Base-by-base conservation (phyloP, 2,329 filamentous ascomycete genomes). In the Aspergillus caelatus region DNA sequence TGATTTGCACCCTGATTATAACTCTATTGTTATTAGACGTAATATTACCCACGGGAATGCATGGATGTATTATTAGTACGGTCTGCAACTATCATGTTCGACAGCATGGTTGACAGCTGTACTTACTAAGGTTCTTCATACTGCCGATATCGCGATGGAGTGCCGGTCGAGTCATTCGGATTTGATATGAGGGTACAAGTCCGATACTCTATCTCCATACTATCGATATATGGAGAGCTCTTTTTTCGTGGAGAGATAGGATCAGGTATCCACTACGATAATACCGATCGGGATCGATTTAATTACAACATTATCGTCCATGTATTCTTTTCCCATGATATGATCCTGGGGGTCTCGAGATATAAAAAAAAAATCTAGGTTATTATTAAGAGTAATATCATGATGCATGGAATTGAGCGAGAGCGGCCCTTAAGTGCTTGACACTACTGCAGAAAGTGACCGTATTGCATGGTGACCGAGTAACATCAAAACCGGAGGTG, bases 61-160 rank as follows among this genome's bases (percentile, higher is more conserved):
- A 46, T 21, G 10, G 43, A 23, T 23, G 43, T 36, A 36, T 36
- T 36, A 36, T 36, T 36, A 19, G 36, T 41, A 4, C 16, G 19
- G 36, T 41, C 45, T 48, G 45, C 45, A 48, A 7, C 23, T 26
- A 23, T 11, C 26, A 50, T 50, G 46, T 50, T 50, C 46, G 30
- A 52, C 48, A n/a, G 48, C 48, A 52, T 52, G 48, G 48, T 52
- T 52, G 48, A 52, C 48, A 52, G 48, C 48, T 30, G 46, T 50
- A 50, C 46, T 50, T 19, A 19, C 46, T n/a, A 50, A 30, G 46
- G 16, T 19, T 50, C 23, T 50, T 32, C 46, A 50, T 30, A 19
- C 28, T 52, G 48, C 48, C 28, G 48, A 52, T 52, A 52, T 52
- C 48, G 28, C 48, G 16, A 34, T 34, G 28, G 21, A n/a, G 4